These are phyloP conservation scores for Gynochthodes officinalis DNA, from an alignment of 257 asterid species.

Conservation along the genomic window DNA sequence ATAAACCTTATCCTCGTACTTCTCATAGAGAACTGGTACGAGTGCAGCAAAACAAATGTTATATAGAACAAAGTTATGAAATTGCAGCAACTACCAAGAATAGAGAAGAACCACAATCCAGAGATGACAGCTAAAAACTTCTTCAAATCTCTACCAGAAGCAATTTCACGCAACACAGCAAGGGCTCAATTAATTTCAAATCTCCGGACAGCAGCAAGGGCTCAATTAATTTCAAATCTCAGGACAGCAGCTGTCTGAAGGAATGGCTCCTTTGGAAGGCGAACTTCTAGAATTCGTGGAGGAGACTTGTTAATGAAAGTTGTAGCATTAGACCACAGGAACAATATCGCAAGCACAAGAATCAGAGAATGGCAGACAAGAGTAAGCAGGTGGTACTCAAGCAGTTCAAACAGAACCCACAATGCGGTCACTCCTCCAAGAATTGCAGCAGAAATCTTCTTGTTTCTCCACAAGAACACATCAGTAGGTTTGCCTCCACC, in stretches of 20 bases:
- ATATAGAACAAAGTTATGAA: conserved; percentile 77
- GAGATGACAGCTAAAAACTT: conserved; percentile 61
- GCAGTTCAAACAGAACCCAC: conserved; percentile 75
- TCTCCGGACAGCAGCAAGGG: too few relatives aligned
- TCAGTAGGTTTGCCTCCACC: conserved; percentile 96
- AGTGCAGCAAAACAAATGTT: conserved; percentile 72
- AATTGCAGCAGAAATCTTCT: conserved; percentile 66
- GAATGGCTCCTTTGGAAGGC: conserved; percentile 62
- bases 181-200: too few relatives aligned
- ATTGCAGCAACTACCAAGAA: conserved; percentile 75
- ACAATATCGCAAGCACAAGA: conserved; percentile 49
- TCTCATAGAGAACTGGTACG: conserved; percentile 80
- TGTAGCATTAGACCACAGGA: conserved; percentile 82
- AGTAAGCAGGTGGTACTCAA: conserved; percentile 79
- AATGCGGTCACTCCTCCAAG: conserved; percentile 78
- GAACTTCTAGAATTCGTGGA: conserved; percentile 72
- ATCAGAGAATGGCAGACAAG: conserved; percentile 65
- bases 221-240: conserved; percentile 55
- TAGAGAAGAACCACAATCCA: conserved; percentile 69
- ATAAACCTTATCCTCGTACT: conserved; percentile 72
- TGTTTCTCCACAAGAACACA: conserved; percentile 87
- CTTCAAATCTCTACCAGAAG: conserved; percentile 83
- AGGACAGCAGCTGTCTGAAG: conserved; percentile 59
- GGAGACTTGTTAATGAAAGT: conserved; percentile 69
- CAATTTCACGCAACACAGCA: conserved; percentile 54